Evolutionary conservation across 1,139 yeast genomes (phyloP).

Genomic region (Hyphopichia pseudoburtonii): DNA sequence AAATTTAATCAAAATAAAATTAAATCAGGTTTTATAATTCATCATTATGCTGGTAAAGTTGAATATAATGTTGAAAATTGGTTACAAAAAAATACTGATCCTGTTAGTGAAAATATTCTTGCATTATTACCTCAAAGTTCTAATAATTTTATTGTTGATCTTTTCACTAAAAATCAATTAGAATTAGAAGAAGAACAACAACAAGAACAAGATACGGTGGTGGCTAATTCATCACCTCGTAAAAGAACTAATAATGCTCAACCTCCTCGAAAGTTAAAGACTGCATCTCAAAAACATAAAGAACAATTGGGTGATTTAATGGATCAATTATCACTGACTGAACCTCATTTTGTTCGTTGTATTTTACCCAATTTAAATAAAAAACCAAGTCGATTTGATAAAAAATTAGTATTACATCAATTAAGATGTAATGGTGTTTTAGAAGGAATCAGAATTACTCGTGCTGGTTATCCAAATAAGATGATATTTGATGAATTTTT

Average conservation of each 20-base stretch:
- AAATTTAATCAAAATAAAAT: constrained; percentile 74
- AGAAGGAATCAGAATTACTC: constrained; percentile 95
- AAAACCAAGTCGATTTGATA: constrained; percentile 70
- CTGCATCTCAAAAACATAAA: constrained; percentile 84
- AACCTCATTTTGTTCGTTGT: constrained; percentile 96
- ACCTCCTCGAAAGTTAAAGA: constrained; percentile 51
- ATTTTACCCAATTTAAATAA: constrained; percentile 86
- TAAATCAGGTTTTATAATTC: constrained; percentile 70
- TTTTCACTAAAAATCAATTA: constrained; percentile 16
- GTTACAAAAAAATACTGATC: constrained; percentile 94
- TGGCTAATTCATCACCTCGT: constrained; percentile 3
- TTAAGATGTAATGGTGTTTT: constrained; percentile 95
- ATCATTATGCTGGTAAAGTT: constrained; percentile 95
- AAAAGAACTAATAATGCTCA: constrained; percentile 2
- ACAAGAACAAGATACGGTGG: constrained; percentile 6
- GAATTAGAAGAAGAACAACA: constrained; percentile 4
- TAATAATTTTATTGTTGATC: constrained; percentile 44
- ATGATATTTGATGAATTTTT: constrained; percentile 80
- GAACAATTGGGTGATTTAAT: constrained; percentile 76
- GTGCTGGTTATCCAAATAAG: constrained; percentile 96
- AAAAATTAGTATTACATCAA: constrained; percentile 78
- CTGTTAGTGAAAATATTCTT: constrained; percentile 76
- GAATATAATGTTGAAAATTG: constrained; percentile 91
- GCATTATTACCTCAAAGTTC: constrained; percentile 56
- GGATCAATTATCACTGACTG: constrained; percentile 74